Evolutionary conservation across 257 asterid species (phyloP).

Genomic region (Fraxinus quadrangulata): DNA sequence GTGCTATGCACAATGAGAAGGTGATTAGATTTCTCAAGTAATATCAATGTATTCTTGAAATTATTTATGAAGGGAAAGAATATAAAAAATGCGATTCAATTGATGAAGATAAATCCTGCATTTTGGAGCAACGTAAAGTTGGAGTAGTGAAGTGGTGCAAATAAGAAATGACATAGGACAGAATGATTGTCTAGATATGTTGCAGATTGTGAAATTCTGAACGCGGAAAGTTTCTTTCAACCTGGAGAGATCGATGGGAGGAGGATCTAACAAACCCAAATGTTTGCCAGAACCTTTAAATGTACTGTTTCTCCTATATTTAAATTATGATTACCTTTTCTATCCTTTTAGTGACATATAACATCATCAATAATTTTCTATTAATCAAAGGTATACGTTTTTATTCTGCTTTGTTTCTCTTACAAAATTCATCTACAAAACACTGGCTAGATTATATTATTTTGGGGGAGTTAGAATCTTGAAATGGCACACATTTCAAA

Average conservation of each 20-base stretch:
- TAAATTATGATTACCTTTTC: not conserved
- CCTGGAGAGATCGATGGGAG: not conserved
- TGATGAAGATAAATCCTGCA: not conserved
- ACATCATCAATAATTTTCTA: not conserved
- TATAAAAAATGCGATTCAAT: no score
- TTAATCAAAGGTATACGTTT: not conserved
- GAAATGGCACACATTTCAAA: not conserved
- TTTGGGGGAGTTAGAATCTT: not conserved
- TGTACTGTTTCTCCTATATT: not conserved
- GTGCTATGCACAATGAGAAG: not conserved
- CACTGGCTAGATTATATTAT: not conserved
- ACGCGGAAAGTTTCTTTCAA: not conserved
- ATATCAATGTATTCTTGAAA: not conserved
- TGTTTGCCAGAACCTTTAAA: not conserved
- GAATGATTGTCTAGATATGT: not conserved
- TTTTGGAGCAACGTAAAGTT: not conserved
- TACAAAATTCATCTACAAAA: not conserved
- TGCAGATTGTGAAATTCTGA: not conserved
- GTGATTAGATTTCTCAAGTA: not conserved
- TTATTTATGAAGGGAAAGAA: not conserved
- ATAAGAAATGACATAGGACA: not conserved
- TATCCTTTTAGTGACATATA: not conserved
- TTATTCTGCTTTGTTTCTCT: not conserved
- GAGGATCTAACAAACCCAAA: not conserved
- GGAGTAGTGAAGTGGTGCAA: not conserved